Conservation (phyloP, 306 rosid species). For the Senna tora region DNA sequence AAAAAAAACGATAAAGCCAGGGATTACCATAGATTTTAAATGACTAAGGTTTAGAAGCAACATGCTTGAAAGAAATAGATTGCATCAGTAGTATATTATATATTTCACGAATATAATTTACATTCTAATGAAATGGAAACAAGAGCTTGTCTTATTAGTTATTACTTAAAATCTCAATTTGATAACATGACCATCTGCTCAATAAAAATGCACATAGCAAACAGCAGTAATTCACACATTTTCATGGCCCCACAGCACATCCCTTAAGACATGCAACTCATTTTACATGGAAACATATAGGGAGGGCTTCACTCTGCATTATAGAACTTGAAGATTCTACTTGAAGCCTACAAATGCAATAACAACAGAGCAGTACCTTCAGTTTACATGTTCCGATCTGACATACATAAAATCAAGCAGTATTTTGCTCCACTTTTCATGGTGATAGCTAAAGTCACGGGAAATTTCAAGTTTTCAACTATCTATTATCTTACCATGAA, state of each 20-base stretch:
- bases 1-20: not conserved
- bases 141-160: not conserved
- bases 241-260: not conserved
- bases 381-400: conserved; percentile 1
- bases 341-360: conserved; percentile 14
- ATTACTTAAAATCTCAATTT: not conserved
- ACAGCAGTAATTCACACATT: not conserved
- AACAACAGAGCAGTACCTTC: not conserved
- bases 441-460: not conserved
- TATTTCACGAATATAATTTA: not conserved
- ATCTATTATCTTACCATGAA: not conserved
- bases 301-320: not conserved
- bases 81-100: not conserved
- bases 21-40: too few relatives aligned
- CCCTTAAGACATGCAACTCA: conserved; percentile 15
- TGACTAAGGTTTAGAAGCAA: not conserved
- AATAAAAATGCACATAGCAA: conserved; percentile 15
- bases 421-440: conserved; percentile 2
- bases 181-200: not conserved
- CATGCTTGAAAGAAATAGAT: not conserved
- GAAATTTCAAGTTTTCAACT: not conserved
- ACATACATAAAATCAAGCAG: not conserved
- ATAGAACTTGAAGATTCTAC: conserved; percentile 16
- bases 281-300: not conserved
- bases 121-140: not conserved